These are phyloP conservation scores for Achlya hypogyna DNA, from an alignment of 352 stramenopile species.

Conservation along the genomic window DNA sequence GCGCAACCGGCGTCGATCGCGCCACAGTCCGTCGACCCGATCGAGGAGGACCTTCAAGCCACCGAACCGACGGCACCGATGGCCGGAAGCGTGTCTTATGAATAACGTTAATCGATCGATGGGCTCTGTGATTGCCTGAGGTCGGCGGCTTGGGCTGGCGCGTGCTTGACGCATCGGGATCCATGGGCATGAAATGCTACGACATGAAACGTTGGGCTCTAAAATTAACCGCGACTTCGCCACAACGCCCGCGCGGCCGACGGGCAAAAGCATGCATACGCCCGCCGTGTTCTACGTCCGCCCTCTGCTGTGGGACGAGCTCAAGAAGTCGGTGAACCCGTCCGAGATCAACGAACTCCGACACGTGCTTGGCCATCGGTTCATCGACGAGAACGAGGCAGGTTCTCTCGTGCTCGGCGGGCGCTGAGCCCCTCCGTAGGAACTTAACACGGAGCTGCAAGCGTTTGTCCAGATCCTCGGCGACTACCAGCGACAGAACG, in stretches of 20 bases:
- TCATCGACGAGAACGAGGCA: constrained; percentile 64
- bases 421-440: constrained; percentile 21
- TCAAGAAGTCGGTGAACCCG: constrained; percentile 35
- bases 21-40: background rate
- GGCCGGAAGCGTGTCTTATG: no score
- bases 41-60: background rate
- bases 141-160: background rate
- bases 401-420: background rate
- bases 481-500: constrained; percentile 74
- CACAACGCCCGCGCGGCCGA: background rate
- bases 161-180: background rate
- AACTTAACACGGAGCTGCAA: constrained; percentile 44
- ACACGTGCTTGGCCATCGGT: constrained; percentile 41
- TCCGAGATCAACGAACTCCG: constrained; percentile 60
- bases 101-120: no score
- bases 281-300: constrained; percentile 60
- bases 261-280: constrained; percentile 7
- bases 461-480: constrained; percentile 62
- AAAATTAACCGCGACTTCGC: background rate
- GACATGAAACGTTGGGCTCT: background rate
- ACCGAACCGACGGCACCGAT: background rate
- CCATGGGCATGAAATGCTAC: background rate
- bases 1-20: background rate
- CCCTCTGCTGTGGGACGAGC: constrained; percentile 68
- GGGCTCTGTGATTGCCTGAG: no score